Evolutionary conservation across 257 asterid genomes (phyloP).

Genomic region (Anisodus tanguticus): DNA sequence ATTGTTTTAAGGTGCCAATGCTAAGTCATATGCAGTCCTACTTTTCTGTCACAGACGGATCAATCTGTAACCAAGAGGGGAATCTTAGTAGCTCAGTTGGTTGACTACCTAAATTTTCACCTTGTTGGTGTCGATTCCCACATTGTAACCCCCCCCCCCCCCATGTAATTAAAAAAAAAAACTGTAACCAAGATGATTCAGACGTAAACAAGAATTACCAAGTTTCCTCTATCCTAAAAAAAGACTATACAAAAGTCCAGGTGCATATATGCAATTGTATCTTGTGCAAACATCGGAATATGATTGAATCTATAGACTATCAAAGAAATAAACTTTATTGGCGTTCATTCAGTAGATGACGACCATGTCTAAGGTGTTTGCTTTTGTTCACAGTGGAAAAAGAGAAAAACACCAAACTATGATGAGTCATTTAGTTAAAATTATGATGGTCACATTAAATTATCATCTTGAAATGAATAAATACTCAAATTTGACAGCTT

Average conservation of each 20-base stretch:
- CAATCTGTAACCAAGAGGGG: background rate
- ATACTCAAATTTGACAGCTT: background rate
- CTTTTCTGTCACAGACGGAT: background rate
- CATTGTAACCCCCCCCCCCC: too few species aligned
- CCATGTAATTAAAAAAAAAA: too few species aligned
- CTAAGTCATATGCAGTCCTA: background rate
- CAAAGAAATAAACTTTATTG: conserved; percentile 4
- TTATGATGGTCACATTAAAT: background rate
- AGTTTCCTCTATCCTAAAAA: background rate
- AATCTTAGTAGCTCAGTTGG: too few species aligned
- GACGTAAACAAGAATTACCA: background rate
- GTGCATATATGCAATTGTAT: background rate
- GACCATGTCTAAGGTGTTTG: background rate
- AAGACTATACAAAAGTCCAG: background rate
- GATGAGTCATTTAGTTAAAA: background rate
- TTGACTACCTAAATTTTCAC: too few species aligned
- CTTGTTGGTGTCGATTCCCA: too few species aligned
- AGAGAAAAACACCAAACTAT: background rate
- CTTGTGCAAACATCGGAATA: background rate
- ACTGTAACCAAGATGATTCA: background rate
- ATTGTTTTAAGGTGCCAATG: background rate
- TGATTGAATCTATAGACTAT: background rate
- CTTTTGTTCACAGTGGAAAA: background rate
- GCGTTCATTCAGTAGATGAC: background rate
- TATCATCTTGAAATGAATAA: background rate